Conservation (phyloP, 306 rosid species). For the Hippophae tibetana region DNA sequence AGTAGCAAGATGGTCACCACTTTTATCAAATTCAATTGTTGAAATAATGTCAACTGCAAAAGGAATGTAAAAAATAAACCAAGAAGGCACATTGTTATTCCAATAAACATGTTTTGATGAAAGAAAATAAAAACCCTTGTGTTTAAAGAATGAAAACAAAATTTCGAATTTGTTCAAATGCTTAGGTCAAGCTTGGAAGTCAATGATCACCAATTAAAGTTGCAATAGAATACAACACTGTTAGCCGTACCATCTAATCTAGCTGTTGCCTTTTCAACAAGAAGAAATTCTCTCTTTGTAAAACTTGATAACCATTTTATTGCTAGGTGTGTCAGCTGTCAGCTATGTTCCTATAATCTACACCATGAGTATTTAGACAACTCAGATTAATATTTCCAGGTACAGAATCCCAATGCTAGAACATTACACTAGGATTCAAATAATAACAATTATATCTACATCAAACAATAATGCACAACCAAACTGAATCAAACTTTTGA, state of each 20-base stretch:
- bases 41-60: conserved; percentile 46
- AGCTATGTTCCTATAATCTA: too few species aligned
- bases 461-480: too few species aligned
- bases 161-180: background rate
- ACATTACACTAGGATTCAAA: too few species aligned
- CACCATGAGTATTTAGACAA: too few species aligned
- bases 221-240: background rate
- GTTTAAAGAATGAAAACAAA: background rate
- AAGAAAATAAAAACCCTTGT: background rate
- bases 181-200: background rate
- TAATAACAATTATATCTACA: too few species aligned
- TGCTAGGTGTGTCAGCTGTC: too few species aligned
- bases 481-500: background rate
- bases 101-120: background rate
- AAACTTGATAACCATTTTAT: too few species aligned
- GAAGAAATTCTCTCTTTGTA: background rate
- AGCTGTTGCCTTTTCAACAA: background rate
- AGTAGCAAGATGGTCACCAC: conserved; percentile 54
- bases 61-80: conserved; percentile 8
- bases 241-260: background rate
- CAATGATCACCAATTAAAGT: background rate
- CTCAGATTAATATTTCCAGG: too few species aligned
- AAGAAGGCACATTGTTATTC: conserved; percentile 11
- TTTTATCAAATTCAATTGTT: conserved; percentile 47
- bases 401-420: too few species aligned